These are phyloP conservation scores for Gnomoniopsis smithogilvyi DNA, from an alignment of 2,329 filamentous ascomycete species.

Conservation along the genomic window DNA sequence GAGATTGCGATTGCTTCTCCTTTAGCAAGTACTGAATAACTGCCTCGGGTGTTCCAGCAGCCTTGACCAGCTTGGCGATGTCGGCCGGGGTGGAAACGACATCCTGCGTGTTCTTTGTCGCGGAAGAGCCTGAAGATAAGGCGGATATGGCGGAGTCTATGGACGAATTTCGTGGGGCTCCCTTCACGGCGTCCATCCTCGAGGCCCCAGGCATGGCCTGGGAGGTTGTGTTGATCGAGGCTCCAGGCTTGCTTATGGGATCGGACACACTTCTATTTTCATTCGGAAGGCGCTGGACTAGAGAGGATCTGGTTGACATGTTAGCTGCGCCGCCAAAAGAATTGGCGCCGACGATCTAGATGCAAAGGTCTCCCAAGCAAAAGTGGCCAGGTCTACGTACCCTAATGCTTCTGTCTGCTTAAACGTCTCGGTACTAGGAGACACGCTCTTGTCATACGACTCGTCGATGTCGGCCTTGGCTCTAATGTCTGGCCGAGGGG, in stretches of 20 bases:
- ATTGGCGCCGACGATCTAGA: background rate
- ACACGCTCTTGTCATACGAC: slow-evolving; percentile 36
- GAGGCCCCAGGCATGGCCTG: slow-evolving; percentile 46
- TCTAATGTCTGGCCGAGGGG: slow-evolving; percentile 16
- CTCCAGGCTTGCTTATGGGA: slow-evolving; percentile 40
- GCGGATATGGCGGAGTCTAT: slow-evolving; percentile 91
- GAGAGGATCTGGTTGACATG: slow-evolving; percentile 24
- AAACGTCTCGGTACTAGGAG: slow-evolving; percentile 31
- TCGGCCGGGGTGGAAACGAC: slow-evolving; percentile 64
- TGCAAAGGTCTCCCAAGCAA: background rate
- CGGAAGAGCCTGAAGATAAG: slow-evolving; percentile 59
- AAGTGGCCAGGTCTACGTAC: slow-evolving; percentile 25
- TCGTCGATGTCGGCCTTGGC: slow-evolving; percentile 23
- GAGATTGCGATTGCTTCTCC: slow-evolving; percentile 84
- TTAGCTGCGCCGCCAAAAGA: background rate
- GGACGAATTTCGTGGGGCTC: slow-evolving; percentile 70
- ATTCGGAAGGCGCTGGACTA: slow-evolving; percentile 40
- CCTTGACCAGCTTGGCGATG: slow-evolving; percentile 73
- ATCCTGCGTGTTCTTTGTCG: slow-evolving; percentile 58
- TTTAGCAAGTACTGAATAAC: slow-evolving; percentile 85
- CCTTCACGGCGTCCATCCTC: slow-evolving; percentile 37
- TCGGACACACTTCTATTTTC: slow-evolving; percentile 44
- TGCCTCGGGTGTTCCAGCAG: slow-evolving; percentile 84
- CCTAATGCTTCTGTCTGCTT: slow-evolving; percentile 27
- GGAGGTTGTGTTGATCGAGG: slow-evolving; percentile 35